Evolutionary conservation across 495 filamentous ascomycete genomes (phyloP), one percentile per base, ranked within the genome.

Genomic region (Aspergillus leporis): DNA sequence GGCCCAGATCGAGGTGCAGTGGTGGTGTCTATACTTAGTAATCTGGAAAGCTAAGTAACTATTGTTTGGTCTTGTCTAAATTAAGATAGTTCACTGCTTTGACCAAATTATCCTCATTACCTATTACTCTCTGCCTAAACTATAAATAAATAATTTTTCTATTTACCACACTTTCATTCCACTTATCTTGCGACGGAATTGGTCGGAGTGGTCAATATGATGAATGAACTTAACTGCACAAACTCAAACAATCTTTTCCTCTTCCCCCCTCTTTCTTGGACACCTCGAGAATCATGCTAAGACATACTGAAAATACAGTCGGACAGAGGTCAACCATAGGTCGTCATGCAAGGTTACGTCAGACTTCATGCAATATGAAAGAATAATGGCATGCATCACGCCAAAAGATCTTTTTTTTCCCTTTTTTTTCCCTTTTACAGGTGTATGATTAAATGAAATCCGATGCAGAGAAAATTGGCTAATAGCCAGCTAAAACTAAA

Each of bases 401-500:
- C 43, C 43, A 23, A 47, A 8, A n/a, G 16, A 23, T 47, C 6
- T 28, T 28, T 28, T 28, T 28, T 28, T 28, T 28, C 25, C 25
- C 25, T 28, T n/a, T n/a, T n/a, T n/a, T n/a, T n/a, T 6, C 25
- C 21, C 43, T 23, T 47, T 1, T 47, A 10, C 7, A 10, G 19
- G 31, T 23, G 19, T 43, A 7, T 12, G 6, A 23, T 40, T 25
- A 21, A 53, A 51, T 23, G 21, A n/a, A 12, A 9, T 47, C n/a
- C 52, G 51, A 36, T 23, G 31, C 43, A 36, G 25, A 51, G 22
- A 53, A 38, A 41, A 38, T 13, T 41, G 57, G 49, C 18, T 55
- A 18, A 41, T 22, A 14, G 47, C 52, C 50, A 34, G 46, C 43
- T 32, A 31, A 23, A 21, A 23, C 40, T 43, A 51, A 18, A 45